These are phyloP conservation scores for Xylariaceae sp. DNA, from an alignment of 2,329 filamentous ascomycete genomes.

Conservation along the genomic window DNA sequence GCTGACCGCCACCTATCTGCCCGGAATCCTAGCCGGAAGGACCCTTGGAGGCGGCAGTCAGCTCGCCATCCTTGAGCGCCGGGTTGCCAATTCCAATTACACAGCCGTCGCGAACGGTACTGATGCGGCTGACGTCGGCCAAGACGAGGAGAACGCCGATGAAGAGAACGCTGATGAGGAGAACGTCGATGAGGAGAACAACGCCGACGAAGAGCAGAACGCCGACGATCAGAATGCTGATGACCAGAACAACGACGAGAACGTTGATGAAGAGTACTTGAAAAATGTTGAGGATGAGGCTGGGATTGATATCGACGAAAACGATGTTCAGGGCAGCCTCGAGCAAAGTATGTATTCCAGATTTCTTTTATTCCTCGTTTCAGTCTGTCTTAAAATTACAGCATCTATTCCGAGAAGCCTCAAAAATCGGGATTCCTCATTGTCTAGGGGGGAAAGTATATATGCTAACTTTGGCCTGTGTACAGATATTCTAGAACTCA, in stretches of 20 bases:
- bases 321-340: conserved; percentile 23
- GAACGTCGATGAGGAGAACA: conserved; percentile 15
- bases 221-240: conserved; percentile 6
- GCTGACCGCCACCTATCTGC: conserved; percentile 29
- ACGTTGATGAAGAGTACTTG: conserved; percentile 11
- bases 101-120: conserved; percentile 22
- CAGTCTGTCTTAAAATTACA: not conserved
- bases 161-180: conserved; percentile 4
- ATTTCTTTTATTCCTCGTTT: not conserved
- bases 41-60: conserved; percentile 14
- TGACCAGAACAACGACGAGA: conserved; percentile 21
- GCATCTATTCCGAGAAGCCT: no score
- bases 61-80: conserved; percentile 1
- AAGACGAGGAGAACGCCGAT: conserved; percentile 12
- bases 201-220: conserved; percentile 9
- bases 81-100: conserved; percentile 9
- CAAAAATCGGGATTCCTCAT: no score
- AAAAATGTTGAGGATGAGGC: not conserved
- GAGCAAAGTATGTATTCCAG: conserved; percentile 2
- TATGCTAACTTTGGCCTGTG: not conserved
- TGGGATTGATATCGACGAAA: conserved; percentile 22
- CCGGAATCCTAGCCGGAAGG: conserved; percentile 18
- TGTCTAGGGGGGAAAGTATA: not conserved
- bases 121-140: conserved; percentile 12
- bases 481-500: conserved; percentile 22